phyloP scores from a whole-genome alignment of 257 asterid genomes.

The Ligustrum vulgare region DNA sequence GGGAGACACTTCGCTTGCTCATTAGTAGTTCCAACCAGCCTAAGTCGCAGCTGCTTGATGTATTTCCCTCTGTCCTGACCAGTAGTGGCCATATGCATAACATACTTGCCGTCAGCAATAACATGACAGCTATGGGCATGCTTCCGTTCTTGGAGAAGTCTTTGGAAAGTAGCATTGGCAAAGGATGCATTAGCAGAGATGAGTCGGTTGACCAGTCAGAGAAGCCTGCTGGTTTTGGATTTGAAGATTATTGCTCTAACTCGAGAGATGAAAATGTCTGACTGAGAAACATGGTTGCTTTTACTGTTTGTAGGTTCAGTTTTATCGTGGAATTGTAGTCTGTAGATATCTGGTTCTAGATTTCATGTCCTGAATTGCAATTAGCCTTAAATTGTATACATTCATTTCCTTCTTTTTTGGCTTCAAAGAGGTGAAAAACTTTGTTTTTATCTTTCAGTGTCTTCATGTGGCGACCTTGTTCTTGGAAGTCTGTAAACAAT shows the following conservation, averaged over 20 bases:
- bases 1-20: constrained; percentile 93
- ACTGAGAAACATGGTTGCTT: constrained; percentile 6
- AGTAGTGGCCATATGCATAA: constrained; percentile 34
- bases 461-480: too few relatives aligned
- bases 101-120: constrained; percentile 34
- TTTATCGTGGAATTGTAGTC: not conserved
- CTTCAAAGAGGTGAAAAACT: not conserved
- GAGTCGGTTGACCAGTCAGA: constrained; percentile 39
- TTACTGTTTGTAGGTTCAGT: not conserved
- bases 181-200: constrained; percentile 21
- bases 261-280: constrained; percentile 25
- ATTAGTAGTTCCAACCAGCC: constrained; percentile 68
- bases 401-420: not conserved
- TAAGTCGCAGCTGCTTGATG: constrained; percentile 50
- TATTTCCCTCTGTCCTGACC: constrained; percentile 51
- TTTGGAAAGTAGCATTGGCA: constrained; percentile 20
- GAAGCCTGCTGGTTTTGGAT: constrained; percentile 40
- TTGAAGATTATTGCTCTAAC: constrained; percentile 9
- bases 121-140: constrained; percentile 47
- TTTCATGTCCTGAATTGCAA: not conserved
- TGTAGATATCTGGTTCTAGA: not conserved
- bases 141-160: constrained; percentile 42
- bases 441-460: too few relatives aligned
- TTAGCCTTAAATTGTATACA: not conserved
- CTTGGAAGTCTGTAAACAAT: too few relatives aligned